Conservation (phyloP, 1,284 basidiomycete species). For the Thelephora terrestris region DNA sequence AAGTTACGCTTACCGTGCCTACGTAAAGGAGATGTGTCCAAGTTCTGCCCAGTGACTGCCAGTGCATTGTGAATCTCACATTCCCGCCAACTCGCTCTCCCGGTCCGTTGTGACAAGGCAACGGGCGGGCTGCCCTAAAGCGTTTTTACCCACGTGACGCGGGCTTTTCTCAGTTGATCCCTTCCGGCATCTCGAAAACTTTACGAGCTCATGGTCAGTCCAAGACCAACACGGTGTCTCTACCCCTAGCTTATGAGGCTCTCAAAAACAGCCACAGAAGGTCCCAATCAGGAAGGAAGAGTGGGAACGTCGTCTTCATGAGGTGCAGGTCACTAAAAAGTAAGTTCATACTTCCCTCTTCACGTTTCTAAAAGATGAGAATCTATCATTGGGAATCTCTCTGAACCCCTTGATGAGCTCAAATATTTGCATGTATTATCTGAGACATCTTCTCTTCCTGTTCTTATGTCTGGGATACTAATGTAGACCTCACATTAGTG, state of each 20-base stretch:
- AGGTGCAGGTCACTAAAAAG: constrained; percentile 68
- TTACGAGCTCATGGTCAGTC: constrained; percentile 6
- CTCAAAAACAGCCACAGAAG: constrained; percentile 32
- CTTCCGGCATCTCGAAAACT: constrained; percentile 13
- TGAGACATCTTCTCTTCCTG: constrained; percentile 30
- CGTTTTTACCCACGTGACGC: background rate
- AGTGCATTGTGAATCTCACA: too few species aligned
- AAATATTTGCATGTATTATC: constrained; percentile 72
- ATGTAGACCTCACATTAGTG: constrained; percentile 42
- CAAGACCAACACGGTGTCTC: background rate
- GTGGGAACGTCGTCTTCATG: constrained; percentile 66
- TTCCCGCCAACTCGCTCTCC: too few species aligned
- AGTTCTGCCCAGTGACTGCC: too few species aligned
- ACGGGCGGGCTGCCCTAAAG: background rate
- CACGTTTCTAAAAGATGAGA: constrained; percentile 40
- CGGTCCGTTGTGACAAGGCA: too few species aligned
- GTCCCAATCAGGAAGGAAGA: constrained; percentile 56
- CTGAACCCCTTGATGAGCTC: constrained; percentile 62
- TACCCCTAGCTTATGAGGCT: background rate
- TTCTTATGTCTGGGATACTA: constrained; percentile 23
- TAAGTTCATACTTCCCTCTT: constrained; percentile 31
- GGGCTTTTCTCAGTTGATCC: background rate
- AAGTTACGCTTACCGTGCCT: too few species aligned
- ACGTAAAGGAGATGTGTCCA: too few species aligned
- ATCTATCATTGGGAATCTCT: constrained; percentile 79